Evolutionary conservation across 345 rosid genomes (phyloP), one percentile per base, ranked within the genome.

Genomic region (Turritis glabra): DNA sequence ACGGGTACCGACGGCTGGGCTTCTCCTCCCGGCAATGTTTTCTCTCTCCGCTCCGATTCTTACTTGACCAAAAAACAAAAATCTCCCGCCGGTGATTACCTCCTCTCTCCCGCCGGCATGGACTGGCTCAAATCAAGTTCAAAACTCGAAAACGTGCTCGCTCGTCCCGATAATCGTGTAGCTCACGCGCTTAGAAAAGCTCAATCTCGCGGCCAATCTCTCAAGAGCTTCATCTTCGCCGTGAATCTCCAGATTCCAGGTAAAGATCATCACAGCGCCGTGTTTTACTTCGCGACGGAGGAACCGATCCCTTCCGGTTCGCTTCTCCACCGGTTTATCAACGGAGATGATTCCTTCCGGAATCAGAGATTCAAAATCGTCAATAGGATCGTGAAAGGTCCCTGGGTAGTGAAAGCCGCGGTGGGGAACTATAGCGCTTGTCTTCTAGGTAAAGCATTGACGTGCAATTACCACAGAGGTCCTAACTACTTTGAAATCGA

Each of bases 361-460:
- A 91, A 89, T 71, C 86, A 85, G 76, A 88, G 98, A 70, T 91
- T 93, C 76, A 93, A 93, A 84, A 89, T 93, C 72, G 97, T 91
- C 74, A 89, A 88, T 43, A 82, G 93, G 66, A 93, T 93, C 69
- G 97, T 87, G 44, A 91, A 93, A 79, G 98, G 98, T 0, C 98
- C 97, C 0, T 93, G 97, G 97, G 80, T 89, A 50, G 94, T 93
- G 33, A 89, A 83, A 77, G 85, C 88, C 5, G 57, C 98, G 41
- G 95, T 89, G 14, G 97, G 97, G 13, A 89, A 77, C 51, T 84
- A 89, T 77, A 60, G 91, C n/a, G 96, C 98, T 13, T 93, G 96
- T 64, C 72, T 93, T 35, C 47, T 94, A n/a, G 98, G 97, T 17
- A 89, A 88, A 51, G 93, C 96, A 0, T 72, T 93, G 80, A 88